These are phyloP conservation scores for Nyssa sinensis DNA, from an alignment of 148 eudicot genomes.

Conservation along the genomic window DNA sequence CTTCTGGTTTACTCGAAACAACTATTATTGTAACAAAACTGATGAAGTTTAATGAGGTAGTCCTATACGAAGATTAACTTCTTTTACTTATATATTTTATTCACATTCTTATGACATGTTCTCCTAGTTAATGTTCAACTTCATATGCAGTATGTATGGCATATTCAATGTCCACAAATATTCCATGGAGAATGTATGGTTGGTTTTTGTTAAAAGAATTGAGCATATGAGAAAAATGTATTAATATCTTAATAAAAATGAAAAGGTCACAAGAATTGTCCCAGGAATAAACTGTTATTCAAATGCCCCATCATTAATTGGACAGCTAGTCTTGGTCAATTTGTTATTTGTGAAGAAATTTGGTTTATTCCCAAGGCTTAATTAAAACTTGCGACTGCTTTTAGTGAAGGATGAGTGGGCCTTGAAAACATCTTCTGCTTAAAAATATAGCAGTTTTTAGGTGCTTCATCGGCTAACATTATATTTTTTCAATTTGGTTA, in stretches of 20 bases:
- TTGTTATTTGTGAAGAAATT: background rate
- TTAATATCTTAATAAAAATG: background rate
- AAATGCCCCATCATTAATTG: background rate
- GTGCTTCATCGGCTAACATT: background rate
- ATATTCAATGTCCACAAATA: too few relatives aligned
- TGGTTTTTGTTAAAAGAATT: slow-evolving; percentile 5
- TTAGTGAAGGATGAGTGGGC: background rate
- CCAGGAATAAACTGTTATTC: too few relatives aligned
- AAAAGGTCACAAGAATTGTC: background rate
- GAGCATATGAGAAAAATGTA: background rate
- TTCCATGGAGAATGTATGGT: background rate
- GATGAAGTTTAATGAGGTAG: slow-evolving; percentile 88
- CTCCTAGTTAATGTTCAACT: background rate
- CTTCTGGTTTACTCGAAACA: slow-evolving; percentile 90
- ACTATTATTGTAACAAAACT: slow-evolving; percentile 73
- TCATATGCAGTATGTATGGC: background rate
- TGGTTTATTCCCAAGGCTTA: background rate
- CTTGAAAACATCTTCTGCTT: background rate
- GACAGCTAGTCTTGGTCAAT: background rate
- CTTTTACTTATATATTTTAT: background rate
- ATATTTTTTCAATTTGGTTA: background rate
- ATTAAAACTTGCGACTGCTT: background rate
- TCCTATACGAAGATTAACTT: background rate
- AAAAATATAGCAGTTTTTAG: background rate
- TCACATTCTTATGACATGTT: background rate